A percentile compares a stretch with the other conserved stretches of the same genome.
These are phyloP conservation scores for Fusarium staphyleae DNA, from an alignment of 2,329 filamentous ascomycete genomes.

Conservation along the genomic window DNA sequence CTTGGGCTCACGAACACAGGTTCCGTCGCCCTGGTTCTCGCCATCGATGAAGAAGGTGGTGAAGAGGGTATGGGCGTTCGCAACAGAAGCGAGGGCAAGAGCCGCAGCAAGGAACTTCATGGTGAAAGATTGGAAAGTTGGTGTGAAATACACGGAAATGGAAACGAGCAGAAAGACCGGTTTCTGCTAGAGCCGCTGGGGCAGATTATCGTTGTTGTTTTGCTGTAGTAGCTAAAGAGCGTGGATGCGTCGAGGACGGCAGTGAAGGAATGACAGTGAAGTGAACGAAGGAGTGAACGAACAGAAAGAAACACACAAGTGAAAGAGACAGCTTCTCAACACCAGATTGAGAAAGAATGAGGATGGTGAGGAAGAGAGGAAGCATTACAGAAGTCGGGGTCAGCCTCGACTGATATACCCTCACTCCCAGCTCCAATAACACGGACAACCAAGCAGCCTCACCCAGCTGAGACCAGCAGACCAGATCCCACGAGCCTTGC, in stretches of 20 bases:
- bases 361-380: constrained; percentile 11
- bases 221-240: constrained; percentile 7
- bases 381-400: constrained; percentile 9
- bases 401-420: constrained; percentile 30
- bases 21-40: constrained; percentile 71
- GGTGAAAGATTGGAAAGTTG: constrained; percentile 43
- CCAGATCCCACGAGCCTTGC: constrained; percentile 7
- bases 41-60: constrained; percentile 69
- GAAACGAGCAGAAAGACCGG: constrained; percentile 34
- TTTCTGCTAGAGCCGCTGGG: constrained; percentile 36
- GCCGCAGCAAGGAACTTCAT: constrained; percentile 48
- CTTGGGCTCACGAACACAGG: constrained; percentile 72
- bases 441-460: constrained; percentile 3
- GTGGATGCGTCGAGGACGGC: constrained; percentile 20
- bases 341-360: constrained; percentile 33
- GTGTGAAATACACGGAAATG: not conserved
- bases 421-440: constrained; percentile 8
- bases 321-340: constrained; percentile 25
- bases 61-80: constrained; percentile 66
- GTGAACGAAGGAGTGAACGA: constrained; percentile 28
- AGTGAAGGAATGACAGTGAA: constrained; percentile 34
- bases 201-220: constrained; percentile 17
- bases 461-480: constrained; percentile 22
- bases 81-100: constrained; percentile 49
- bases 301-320: constrained; percentile 12